A percentile compares a stretch with the other conserved stretches of the same genome.
These are phyloP conservation scores for Aspergillus ruber DNA, from an alignment of 2,329 filamentous ascomycete species.

Conservation along the genomic window DNA sequence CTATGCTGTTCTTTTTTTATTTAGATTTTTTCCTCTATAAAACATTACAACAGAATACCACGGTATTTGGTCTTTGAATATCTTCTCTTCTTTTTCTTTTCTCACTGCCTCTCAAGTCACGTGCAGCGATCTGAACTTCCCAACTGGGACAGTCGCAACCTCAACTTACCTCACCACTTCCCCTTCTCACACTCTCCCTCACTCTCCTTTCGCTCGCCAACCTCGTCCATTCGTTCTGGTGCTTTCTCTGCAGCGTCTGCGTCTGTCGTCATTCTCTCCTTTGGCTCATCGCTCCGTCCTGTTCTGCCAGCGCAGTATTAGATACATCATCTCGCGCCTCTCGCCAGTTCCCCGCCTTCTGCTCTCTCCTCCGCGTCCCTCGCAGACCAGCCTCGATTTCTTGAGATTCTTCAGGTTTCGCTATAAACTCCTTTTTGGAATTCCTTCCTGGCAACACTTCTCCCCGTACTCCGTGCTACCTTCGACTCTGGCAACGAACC, in stretches of 20 bases:
- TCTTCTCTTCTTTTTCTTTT: not conserved
- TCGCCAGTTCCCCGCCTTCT: not conserved
- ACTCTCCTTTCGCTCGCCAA: not conserved
- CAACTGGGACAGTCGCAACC: not conserved
- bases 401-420: not conserved
- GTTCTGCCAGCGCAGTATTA: not conserved
- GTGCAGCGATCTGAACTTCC: too few species aligned
- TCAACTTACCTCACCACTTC: not conserved
- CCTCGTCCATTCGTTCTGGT: not conserved
- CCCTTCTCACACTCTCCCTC: slow-evolving; percentile 1
- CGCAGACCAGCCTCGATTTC: not conserved
- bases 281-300: not conserved
- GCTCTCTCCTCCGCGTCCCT: not conserved
- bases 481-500: not conserved
- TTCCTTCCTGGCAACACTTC: not conserved
- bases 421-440: not conserved
- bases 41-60: too few species aligned
- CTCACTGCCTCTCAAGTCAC: not conserved
- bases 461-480: not conserved
- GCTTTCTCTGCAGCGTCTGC: not conserved
- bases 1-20: too few species aligned
- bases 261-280: slow-evolving; percentile 1
- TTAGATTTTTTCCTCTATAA: too few species aligned
- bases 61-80: too few species aligned
- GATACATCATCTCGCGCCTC: not conserved